Evolutionary conservation across 2,329 filamentous ascomycete genomes (phyloP), one percentile per base, ranked within the genome.

Genomic region (Pseudogymnoascus sp.): DNA sequence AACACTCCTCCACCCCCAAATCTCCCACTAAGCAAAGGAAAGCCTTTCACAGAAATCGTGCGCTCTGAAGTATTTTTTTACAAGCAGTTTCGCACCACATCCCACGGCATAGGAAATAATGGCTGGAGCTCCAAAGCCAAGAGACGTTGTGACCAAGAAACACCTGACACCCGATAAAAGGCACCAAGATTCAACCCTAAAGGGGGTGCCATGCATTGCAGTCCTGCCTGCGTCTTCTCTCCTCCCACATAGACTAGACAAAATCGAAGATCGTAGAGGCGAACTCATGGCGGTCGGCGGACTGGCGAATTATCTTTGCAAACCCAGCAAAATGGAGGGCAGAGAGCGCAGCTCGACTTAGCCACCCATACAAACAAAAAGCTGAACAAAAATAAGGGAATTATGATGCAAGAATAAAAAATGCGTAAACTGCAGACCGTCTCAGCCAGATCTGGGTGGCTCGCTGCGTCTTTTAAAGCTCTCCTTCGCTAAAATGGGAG

Each of bases 381-480:
- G 26, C 4, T 31, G 26, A 19, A 70, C 64, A 67, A 67, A 69
- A 69, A 68, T 71, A 72, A 67, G 67, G 77, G 70, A 75, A 78
- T 76, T 79, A 79, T 78, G 74, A 74, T 77, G 78, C 77, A 72
- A 72, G 71, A 73, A 71, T 70, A 68, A 71, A 67, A 67, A 67
- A 29, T 60, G 59, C 59, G 59, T 60, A 37, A 40, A 38, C 59
- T 40, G 59, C 59, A 60, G 33, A 56, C 46, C 26, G 46, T 19
- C 46, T 56, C 46, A 56, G 46, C 46, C 46, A 56, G 26, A 33
- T 33, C 46, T 56, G 19, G n/a, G 26, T 56, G 46, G 46, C 46
- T 37, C 19, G 33, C 31, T 60, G 59, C 59, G 59, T 60, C 59
- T 37, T 60, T 60, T 60, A 60, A 60, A 60, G 59, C 59, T 40